Base-by-base conservation (phyloP, 192 early-diverging fungal genomes). In the Allomyces javanicus region DNA sequence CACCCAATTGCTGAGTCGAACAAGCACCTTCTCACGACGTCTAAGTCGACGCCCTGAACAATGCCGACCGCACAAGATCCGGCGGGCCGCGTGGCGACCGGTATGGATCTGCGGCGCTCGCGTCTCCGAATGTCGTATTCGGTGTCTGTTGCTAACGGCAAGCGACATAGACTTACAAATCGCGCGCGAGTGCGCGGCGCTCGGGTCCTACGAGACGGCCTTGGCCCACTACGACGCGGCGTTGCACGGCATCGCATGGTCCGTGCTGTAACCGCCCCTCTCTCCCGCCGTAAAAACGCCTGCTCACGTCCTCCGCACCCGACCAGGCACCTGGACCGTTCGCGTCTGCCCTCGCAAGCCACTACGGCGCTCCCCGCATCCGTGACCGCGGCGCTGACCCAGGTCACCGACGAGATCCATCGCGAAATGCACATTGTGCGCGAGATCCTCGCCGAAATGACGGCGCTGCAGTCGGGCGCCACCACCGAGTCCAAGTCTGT, bases 201-300 rank as follows among this genome's bases (percentile, higher is more conserved):
- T 83, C 33, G 82, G 82, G 24, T 75, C 82, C 67, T 84, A 84
- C 64, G 79, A 77, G 22, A 69, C 72, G n/a, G 74, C 82, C 3
- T 63, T 84, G 12, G 61, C 83, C 33, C 74, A 81, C 65, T 80
- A 74, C 63, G 82, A 84, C 62, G 66, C 73, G n/a, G 72, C 82
- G 25, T 67, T 84, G n/a, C 70, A 77, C 61, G 78, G 70, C 22
- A 69, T 83, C 25, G 63, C 70, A 24, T 61, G 67, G 81, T 83
- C 62, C 23, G 69, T 61, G 4, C 2, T 40, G 33, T 26, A 26
- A 3, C 26, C 4, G 33, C 33, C 33, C 50, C 0, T 58, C 17
- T 58, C 50, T 58, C 21, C 50, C 50, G 9, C 21, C 50, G 50
- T n/a, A 58, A 58, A 58, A 58, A 21, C 12, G 21, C 21, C 50